These are phyloP conservation scores for Crithidia acanthocephali DNA, from an alignment of 208 protist species.

Conservation along the genomic window DNA sequence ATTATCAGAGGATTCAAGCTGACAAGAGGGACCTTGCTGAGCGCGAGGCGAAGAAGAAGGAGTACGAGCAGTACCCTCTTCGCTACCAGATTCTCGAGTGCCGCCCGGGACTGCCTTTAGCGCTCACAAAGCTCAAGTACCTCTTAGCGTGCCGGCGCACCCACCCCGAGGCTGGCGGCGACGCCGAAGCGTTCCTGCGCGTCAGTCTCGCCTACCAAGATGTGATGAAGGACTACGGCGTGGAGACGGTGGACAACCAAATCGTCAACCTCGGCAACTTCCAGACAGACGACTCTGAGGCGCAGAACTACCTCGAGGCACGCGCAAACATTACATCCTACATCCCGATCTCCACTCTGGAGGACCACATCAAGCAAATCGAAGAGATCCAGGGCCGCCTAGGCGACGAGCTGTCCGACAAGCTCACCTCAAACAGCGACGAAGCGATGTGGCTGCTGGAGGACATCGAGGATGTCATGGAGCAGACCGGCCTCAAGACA, in stretches of 20 bases:
- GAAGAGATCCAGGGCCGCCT: slow-evolving; percentile 73
- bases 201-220: slow-evolving; percentile 87
- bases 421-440: slow-evolving; percentile 66
- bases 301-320: slow-evolving; percentile 80
- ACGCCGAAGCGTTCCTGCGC: slow-evolving; percentile 74
- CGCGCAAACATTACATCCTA: slow-evolving; percentile 72
- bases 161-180: slow-evolving; percentile 84
- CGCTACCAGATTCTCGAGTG: slow-evolving; percentile 85
- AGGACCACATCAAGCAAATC: slow-evolving; percentile 81
- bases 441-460: slow-evolving; percentile 86
- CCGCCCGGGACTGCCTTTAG: slow-evolving; percentile 71
- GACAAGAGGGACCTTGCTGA: slow-evolving; percentile 48
- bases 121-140: slow-evolving; percentile 85
- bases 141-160: slow-evolving; percentile 75
- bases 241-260: slow-evolving; percentile 84
- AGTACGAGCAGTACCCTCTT: slow-evolving; percentile 66
- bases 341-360: slow-evolving; percentile 83
- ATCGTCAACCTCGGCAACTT: slow-evolving; percentile 89
- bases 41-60: slow-evolving; percentile 53
- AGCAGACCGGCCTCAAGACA: slow-evolving; percentile 75
- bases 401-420: slow-evolving; percentile 64
- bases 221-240: slow-evolving; percentile 88
- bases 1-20: slow-evolving; percentile 72
- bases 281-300: slow-evolving; percentile 70
- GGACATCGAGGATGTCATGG: slow-evolving; percentile 89